Conservation (phyloP, 1,139 yeast species). For the Eremothecium coryli region DNA sequence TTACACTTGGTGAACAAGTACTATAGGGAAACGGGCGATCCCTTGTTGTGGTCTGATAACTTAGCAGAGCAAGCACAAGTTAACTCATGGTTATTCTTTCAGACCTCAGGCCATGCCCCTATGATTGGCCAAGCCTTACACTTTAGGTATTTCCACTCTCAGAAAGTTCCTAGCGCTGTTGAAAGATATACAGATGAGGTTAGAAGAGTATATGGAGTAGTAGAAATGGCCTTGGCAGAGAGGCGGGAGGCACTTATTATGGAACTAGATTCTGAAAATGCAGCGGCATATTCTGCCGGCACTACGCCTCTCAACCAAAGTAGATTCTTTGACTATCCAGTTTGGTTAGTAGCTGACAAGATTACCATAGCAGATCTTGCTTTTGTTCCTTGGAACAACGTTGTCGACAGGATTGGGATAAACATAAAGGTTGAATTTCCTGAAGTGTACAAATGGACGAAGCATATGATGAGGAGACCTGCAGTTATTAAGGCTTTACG, state of each 20-base stretch:
- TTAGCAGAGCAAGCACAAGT: slow-evolving; percentile 79
- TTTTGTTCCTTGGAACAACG: slow-evolving; percentile 96
- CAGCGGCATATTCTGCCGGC: slow-evolving; percentile 83
- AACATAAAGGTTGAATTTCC: slow-evolving; percentile 83
- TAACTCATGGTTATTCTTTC: slow-evolving; percentile 84
- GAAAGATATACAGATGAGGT: slow-evolving; percentile 91
- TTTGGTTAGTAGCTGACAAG: slow-evolving; percentile 89
- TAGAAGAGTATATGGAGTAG: slow-evolving; percentile 84
- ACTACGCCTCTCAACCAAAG: slow-evolving; percentile 81
- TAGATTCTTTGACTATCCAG: slow-evolving; percentile 84
- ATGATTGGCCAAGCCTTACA: slow-evolving; percentile 97
- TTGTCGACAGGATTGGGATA: slow-evolving; percentile 85
- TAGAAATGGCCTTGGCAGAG: slow-evolving; percentile 93
- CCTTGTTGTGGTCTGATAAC: slow-evolving; percentile 75
- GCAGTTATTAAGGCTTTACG: slow-evolving; percentile 71
- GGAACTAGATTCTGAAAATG: slow-evolving; percentile 84
- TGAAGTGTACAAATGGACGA: slow-evolving; percentile 94
- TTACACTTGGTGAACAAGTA: slow-evolving; percentile 64
- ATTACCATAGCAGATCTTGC: slow-evolving; percentile 87
- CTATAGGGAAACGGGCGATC: slow-evolving; percentile 60
- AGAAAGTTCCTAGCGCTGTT: slow-evolving; percentile 79
- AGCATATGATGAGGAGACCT: slow-evolving; percentile 82
- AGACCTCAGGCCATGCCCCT: slow-evolving; percentile 94
- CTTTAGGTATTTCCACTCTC: slow-evolving; percentile 83
- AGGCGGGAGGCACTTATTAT: slow-evolving; percentile 81